These are phyloP conservation scores for Capronia coronata DNA, from an alignment of 2,329 filamentous ascomycete genomes.

Conservation along the genomic window DNA sequence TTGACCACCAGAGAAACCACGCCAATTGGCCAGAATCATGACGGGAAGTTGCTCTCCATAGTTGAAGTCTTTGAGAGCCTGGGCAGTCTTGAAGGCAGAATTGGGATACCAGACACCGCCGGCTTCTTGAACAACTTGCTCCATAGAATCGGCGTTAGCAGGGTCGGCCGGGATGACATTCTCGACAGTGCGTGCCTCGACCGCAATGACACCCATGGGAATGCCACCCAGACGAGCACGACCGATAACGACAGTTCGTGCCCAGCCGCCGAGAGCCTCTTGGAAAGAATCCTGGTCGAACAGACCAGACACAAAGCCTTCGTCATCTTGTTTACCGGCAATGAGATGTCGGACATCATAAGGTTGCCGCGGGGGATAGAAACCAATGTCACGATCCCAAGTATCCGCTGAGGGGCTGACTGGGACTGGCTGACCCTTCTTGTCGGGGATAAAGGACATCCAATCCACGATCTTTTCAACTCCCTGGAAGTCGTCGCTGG, in stretches of 20 bases:
- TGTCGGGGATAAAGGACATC: constrained; percentile 95
- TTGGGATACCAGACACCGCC: constrained; percentile 99
- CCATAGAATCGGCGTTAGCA: constrained; percentile 95
- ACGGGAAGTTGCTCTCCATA: constrained; percentile 94
- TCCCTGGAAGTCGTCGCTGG: constrained; percentile 94
- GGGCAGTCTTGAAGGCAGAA: constrained; percentile 98
- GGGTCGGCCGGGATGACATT: constrained; percentile 95
- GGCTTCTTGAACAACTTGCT: constrained; percentile 88
- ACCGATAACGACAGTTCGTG: constrained; percentile 90
- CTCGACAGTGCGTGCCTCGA: constrained; percentile 92
- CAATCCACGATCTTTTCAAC: constrained; percentile 96
- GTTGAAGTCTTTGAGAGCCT: constrained; percentile 99
- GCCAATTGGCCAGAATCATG: constrained; percentile 99
- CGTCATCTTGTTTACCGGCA: constrained; percentile 73
- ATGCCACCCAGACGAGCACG: constrained; percentile 95
- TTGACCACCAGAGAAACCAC: constrained; percentile 99
- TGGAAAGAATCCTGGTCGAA: constrained; percentile 97
- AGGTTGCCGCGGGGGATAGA: constrained; percentile 70
- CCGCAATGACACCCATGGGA: constrained; percentile 94
- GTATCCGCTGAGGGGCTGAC: constrained; percentile 76
- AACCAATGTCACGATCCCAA: constrained; percentile 90
- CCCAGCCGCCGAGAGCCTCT: constrained; percentile 94
- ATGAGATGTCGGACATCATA: constrained; percentile 96
- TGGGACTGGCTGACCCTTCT: constrained; percentile 87
- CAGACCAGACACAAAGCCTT: constrained; percentile 80